Percentiles rank a stretch among this genome's conserved stretches.
phyloP scores from a whole-genome alignment of 345 rosid genomes.

The Ceriops decandra region DNA sequence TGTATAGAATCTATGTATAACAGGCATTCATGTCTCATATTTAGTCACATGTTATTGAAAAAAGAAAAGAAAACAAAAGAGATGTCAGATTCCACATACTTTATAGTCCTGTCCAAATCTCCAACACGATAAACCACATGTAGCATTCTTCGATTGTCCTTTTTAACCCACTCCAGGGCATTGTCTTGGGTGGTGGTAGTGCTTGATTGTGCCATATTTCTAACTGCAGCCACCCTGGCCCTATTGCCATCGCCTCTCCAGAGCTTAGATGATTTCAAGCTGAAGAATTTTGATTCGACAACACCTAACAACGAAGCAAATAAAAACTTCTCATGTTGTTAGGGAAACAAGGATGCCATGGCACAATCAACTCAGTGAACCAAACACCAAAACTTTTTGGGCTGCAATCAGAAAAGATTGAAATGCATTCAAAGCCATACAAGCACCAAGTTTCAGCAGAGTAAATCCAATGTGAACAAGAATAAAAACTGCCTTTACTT shows the following conservation, averaged over 20 bases:
- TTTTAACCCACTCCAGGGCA: slow-evolving; percentile 39
- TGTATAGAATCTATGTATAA: slow-evolving; percentile 69
- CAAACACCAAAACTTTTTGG: too few relatives aligned
- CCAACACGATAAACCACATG: slow-evolving; percentile 99
- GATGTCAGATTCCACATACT: slow-evolving; percentile 34
- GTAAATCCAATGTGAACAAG: too few relatives aligned
- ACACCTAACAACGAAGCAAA: slow-evolving; percentile 42
- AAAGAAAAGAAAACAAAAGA: not conserved
- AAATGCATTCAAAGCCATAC: too few relatives aligned
- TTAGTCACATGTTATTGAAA: not conserved
- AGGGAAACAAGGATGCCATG: too few relatives aligned
- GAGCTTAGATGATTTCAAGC: slow-evolving; percentile 42
- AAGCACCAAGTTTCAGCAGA: too few relatives aligned
- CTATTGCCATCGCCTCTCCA: slow-evolving; percentile 44
- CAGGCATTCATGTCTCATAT: slow-evolving; percentile 4
- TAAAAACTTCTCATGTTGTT: slow-evolving; percentile 2
- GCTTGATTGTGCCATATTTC: slow-evolving; percentile 63
- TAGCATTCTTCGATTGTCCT: slow-evolving; percentile 85
- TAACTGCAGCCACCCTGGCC: slow-evolving; percentile 43
- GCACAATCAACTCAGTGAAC: too few relatives aligned
- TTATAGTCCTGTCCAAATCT: slow-evolving; percentile 87
- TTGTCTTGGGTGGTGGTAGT: slow-evolving; percentile 56
- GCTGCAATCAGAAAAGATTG: too few relatives aligned
- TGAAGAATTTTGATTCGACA: slow-evolving; percentile 46
- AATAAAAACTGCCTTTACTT: too few relatives aligned